Base-by-base conservation (phyloP, 2,329 filamentous ascomycete genomes). In the Arthrobotrys pseudoclavata region DNA sequence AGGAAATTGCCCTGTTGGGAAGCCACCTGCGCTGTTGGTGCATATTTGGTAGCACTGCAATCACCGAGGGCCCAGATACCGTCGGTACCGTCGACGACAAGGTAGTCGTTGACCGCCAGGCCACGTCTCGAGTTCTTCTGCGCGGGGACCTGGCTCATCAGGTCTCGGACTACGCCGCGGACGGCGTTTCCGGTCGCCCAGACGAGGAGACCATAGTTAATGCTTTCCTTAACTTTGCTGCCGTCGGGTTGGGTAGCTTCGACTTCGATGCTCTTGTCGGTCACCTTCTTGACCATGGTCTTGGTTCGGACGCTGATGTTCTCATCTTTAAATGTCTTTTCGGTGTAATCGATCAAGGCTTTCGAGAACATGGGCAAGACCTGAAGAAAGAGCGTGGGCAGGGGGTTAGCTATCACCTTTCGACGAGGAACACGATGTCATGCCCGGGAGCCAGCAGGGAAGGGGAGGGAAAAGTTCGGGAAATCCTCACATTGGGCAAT, bases 51-150 rank as follows among this genome's bases (percentile, higher is more conserved):
- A 61, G 98, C 92, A 69, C 95, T 95, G 84, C 96, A 99, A 87
- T 99, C 96, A 82, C 96, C 96, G 66, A 97, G 91, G 61, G 96
- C 96, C 96, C 96, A 99, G 84, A 99, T 92, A 84, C 98, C 96
- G 83, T 96, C 94, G 60, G 95, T 90, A 70, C 96, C 96, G 86
- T 99, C 97, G 79, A 99, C 96, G 76, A 98, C 96, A 12, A 99
- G 91, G 86, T 97, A 99, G 85, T 99, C 96, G 86, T 99, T 99
- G 79, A 99, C 96, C 69, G 93, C 93, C 60, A 99, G 90, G 84
- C 96, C 96, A 82, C 96, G 94, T 81, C 94, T 91, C 31, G 96
- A 97, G 85, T 97, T 91, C 86, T 95, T 96, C 85, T 99, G 96
- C 3, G 94, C 96, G 26, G 94, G 93, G 80, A 99, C 95, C 85